phyloP scores from a whole-genome alignment of 2,329 filamentous ascomycete genomes.

The Coniochaeta sp. region DNA sequence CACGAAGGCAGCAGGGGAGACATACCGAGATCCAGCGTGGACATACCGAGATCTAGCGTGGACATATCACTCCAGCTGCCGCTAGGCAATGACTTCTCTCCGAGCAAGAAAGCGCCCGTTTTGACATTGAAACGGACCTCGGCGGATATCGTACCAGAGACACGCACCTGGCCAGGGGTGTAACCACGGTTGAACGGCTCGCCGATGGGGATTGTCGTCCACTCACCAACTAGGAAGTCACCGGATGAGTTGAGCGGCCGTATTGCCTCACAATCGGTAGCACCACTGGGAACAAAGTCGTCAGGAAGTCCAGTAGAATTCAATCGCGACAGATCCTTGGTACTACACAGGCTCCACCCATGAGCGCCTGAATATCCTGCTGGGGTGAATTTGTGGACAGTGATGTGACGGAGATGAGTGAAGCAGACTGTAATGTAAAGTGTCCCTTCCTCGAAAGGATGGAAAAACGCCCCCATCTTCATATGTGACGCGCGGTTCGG shows the following conservation, averaged over 20 bases:
- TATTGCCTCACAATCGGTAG: neutral
- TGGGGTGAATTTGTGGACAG: neutral
- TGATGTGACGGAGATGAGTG: neutral
- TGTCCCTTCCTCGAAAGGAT: neutral
- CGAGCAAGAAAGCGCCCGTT: neutral
- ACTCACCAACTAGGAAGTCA: neutral
- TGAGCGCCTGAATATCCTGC: neutral
- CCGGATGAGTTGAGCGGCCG: neutral
- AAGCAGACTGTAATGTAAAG: neutral
- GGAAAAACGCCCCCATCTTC: neutral
- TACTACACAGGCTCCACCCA: neutral
- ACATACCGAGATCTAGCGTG: neutral
- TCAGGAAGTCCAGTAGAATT: neutral
- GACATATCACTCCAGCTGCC: neutral
- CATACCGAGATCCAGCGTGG: neutral
- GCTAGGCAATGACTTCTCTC: neutral
- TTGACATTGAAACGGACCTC: neutral
- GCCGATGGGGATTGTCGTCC: neutral
- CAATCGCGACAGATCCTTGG: neutral
- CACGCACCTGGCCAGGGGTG: neutral
- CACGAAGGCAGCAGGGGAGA: neutral
- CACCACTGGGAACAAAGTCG: neutral
- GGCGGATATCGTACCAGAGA: neutral
- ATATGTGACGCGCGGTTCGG: no score
- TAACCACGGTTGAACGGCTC: neutral